Conservation (phyloP, 192 early-diverging fungal genomes). For the Coemansia sp. region DNA sequence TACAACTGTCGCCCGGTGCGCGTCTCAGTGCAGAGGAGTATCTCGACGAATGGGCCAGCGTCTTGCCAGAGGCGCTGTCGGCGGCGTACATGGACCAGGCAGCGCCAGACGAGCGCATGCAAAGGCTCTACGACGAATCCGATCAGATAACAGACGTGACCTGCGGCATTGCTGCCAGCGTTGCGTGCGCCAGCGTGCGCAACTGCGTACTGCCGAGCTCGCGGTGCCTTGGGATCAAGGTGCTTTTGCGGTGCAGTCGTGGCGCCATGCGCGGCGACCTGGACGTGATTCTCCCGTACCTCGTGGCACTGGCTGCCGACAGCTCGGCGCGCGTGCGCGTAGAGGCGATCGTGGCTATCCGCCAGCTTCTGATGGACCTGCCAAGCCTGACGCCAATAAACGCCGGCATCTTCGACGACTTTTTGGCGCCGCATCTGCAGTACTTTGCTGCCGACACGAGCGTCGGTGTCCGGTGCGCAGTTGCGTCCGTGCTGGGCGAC, state of each 20-base stretch:
- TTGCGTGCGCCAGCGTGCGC: constrained; percentile 44
- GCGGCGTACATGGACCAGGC: constrained; percentile 45
- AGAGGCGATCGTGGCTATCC: constrained; percentile 32
- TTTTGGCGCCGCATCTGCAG: constrained; percentile 75
- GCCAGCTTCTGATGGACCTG: constrained; percentile 61
- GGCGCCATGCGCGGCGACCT: constrained; percentile 35
- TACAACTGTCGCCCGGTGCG: constrained; percentile 74
- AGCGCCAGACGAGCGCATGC: constrained; percentile 39
- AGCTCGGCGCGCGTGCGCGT: constrained; percentile 41
- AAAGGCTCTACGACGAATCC: constrained; percentile 25
- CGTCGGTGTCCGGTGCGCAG: constrained; percentile 72
- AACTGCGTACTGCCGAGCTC: constrained; percentile 40
- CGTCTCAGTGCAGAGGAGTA: constrained; percentile 74
- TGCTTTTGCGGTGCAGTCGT: constrained; percentile 36
- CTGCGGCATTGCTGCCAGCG: constrained; percentile 40
- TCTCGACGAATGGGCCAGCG: constrained; percentile 65
- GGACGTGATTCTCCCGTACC: constrained; percentile 40
- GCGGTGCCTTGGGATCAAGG: constrained; percentile 43
- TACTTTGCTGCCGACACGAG: constrained; percentile 69
- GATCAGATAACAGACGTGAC: constrained; percentile 19
- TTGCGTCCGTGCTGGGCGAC: constrained; percentile 77
- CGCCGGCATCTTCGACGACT: constrained; percentile 86
- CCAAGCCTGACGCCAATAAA: constrained; percentile 75
- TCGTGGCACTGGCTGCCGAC: constrained; percentile 38
- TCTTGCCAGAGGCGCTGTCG: constrained; percentile 33